Conservation (phyloP, 1,139 yeast species). For the Geotrichum cucujoidarum region DNA sequence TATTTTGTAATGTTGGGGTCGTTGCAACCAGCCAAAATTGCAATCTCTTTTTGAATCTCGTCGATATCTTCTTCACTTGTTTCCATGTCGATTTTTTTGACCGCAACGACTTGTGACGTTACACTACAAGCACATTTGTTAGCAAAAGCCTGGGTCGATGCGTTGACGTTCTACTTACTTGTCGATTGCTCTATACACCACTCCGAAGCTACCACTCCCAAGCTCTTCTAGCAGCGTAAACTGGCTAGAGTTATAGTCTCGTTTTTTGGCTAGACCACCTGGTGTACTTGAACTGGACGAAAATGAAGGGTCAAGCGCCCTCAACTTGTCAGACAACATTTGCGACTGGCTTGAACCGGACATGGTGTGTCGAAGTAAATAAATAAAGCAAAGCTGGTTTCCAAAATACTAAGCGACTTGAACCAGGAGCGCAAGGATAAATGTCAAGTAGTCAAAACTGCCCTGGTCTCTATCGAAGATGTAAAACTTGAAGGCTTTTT, state of each 20-base stretch:
- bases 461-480: neutral
- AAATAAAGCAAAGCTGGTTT: neutral
- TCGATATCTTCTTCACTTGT: slow-evolving; percentile 67
- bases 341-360: neutral
- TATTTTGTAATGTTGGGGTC: slow-evolving; percentile 67
- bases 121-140: neutral
- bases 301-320: neutral
- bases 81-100: slow-evolving; percentile 61
- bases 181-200: slow-evolving; percentile 70
- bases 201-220: slow-evolving; percentile 87
- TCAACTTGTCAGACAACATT: neutral
- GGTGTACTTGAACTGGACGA: neutral
- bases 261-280: neutral
- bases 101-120: slow-evolving; percentile 21
- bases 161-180: slow-evolving; percentile 25
- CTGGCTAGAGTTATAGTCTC: slow-evolving; percentile 39
- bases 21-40: slow-evolving; percentile 68
- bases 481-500: too few species aligned
- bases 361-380: neutral
- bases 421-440: too few species aligned
- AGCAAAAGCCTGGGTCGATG: too few species aligned
- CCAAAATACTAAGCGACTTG: too few species aligned
- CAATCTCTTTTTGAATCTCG: slow-evolving; percentile 77
- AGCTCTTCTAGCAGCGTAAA: slow-evolving; percentile 67
- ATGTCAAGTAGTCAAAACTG: neutral